Evolutionary conservation across 441 rosid genomes (phyloP), one percentile per base, ranked within the genome.

Genomic region (Corymbia citriodora): DNA sequence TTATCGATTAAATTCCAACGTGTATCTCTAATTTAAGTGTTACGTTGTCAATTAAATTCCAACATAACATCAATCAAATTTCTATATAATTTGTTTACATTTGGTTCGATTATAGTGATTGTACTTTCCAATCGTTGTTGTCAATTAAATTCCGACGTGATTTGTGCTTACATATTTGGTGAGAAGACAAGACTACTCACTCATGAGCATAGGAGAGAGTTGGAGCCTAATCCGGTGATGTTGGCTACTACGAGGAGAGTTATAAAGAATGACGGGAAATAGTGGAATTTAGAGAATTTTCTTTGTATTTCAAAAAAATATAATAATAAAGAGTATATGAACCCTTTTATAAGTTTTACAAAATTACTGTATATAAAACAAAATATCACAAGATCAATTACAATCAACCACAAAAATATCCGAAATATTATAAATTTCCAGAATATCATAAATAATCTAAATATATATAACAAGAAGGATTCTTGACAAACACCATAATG

Each of bases 201-300:
- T 59, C 25, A 59, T 0, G 65, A 25, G n/a, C 65, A 25, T 59
- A 59, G 25, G 65, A 59, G 65, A 29, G 3, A 59, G 0, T 10
- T 25, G 25, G n/a, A 59, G 65, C 65, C 65, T 25, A 10, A 59
- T 59, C 65, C 65, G 10, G 11, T 59, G 65, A 59, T 59, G 65
- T 25, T 59, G 65, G 1, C 65, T 4, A 59, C 1, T 13, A 59
- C 25, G 65, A 59, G 65, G 6, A 10, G 65, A 59, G 29, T 59
- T 59, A 59, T n/a, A 57, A 0, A 40, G 45, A 59, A 59, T 25
- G 63, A 59, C 0, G 14, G 0, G 14, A 9, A 59, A 59, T 29
- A 23, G 3, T 21, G 63, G n/a, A 25, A 59, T 59, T 0, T 59
- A 14, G n/a, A 59, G 65, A 59, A 59, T 59, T 59, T 25, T 13